Conservation (phyloP, 2,329 filamentous ascomycete species). For the Ophiocordyceps camponoti-rufipedis region DNA sequence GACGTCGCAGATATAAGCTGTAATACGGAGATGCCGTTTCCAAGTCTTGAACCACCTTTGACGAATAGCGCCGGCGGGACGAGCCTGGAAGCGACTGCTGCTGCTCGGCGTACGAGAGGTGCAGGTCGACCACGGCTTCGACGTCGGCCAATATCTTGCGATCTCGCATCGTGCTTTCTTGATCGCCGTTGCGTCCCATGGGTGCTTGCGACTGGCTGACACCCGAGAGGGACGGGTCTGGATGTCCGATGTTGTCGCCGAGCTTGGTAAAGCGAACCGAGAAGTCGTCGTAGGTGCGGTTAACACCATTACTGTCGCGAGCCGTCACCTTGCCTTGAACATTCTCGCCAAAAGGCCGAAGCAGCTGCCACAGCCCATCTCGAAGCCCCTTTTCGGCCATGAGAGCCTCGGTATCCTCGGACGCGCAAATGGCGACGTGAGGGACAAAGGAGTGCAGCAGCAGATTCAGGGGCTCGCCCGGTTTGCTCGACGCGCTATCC, state of each 20-base stretch:
- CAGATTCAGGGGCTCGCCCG: slow-evolving; percentile 40
- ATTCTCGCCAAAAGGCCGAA: slow-evolving; percentile 80
- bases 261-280: slow-evolving; percentile 70
- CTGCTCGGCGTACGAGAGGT: slow-evolving; percentile 59
- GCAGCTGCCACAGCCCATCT: slow-evolving; percentile 63
- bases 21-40: slow-evolving; percentile 61
- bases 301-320: slow-evolving; percentile 73
- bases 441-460: slow-evolving; percentile 78
- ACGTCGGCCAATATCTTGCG: slow-evolving; percentile 37
- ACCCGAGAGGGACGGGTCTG: slow-evolving; percentile 19
- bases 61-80: slow-evolving; percentile 18
- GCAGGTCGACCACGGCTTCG: slow-evolving; percentile 63
- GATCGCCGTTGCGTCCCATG: slow-evolving; percentile 12
- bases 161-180: slow-evolving; percentile 12
- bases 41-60: slow-evolving; percentile 22
- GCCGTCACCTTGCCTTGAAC: slow-evolving; percentile 79
- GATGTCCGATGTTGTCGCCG: slow-evolving; percentile 35
- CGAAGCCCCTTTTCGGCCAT: slow-evolving; percentile 70
- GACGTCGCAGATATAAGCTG: slow-evolving; percentile 61
- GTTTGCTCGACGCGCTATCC: slow-evolving; percentile 23
- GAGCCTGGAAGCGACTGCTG: slow-evolving; percentile 27
- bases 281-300: slow-evolving; percentile 75
- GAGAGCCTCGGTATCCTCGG: slow-evolving; percentile 66
- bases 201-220: slow-evolving; percentile 17
- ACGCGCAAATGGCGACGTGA: slow-evolving; percentile 74